Base-by-base conservation (phyloP, 768 basidiomycete species). In the Tulasnella sp. region DNA sequence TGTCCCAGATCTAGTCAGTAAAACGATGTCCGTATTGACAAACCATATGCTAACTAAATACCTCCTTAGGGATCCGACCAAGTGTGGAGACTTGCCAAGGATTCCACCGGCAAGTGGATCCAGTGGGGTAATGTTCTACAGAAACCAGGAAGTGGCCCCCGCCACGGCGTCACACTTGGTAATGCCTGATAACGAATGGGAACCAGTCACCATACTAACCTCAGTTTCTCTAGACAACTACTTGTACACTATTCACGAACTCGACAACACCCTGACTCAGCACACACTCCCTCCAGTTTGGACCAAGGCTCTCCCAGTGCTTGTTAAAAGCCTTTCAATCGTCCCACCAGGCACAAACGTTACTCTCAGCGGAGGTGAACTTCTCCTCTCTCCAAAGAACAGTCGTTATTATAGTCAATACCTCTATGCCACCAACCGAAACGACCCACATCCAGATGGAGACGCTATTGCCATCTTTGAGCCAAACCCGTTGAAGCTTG, bases 201-300 rank as follows among this genome's bases (percentile, higher is more conserved):
- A n/a, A n/a, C n/a, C n/a, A n/a, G n/a, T n/a, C n/a, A n/a, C n/a
- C n/a, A n/a, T n/a, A n/a, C n/a, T n/a, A n/a, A n/a, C n/a, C n/a
- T n/a, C n/a, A n/a, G n/a, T n/a, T n/a, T n/a, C 5, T 16, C 10
- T 28, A 46, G 56, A 42, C 25, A 35, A 40, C 33, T 48, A n/a
- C 3, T 48, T 57, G 12, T 57, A 51, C 42, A 56, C 55, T 13
- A 7, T 57, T 13, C 56, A 57, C 48, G 37, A 57, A 48, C 48
- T 56, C 55, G 37, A 34, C 54, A 57, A 51, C 40, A 43, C 48
- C 19, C 48, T 57, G 15, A 51, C 56, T 5, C 29, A 33, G 10
- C 28, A 55, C n/a, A 52, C 48, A 12, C 44, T 57, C 19, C 56
- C 56, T n/a, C 24, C 55, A 15, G 19, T 40, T 6, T 37, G 40